Evolutionary conservation across 2,329 filamentous ascomycete species (phyloP).

Genomic region (Waltergamsia citrina): DNA sequence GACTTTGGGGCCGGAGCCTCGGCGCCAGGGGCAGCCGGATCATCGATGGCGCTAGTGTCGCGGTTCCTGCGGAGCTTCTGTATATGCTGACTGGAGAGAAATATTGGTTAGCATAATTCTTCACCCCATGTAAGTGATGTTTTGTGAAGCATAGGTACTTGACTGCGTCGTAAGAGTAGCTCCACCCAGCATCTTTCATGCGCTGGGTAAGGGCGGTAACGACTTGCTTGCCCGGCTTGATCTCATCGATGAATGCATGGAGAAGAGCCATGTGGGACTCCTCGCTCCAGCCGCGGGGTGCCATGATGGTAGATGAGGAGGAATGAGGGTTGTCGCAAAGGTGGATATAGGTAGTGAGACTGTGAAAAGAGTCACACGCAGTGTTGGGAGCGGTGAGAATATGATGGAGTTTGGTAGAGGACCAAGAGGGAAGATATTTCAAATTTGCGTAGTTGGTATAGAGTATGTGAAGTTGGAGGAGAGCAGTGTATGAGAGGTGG

Average conservation of each 20-base stretch:
- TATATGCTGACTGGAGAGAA: conserved; percentile 34
- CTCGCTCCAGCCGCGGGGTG: conserved; percentile 18
- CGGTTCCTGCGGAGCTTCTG: conserved; percentile 30
- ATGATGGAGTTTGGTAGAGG: too few species aligned
- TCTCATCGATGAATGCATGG: conserved; percentile 21
- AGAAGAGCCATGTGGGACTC: conserved; percentile 28
- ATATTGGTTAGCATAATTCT: too few species aligned
- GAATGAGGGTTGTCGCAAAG: too few species aligned
- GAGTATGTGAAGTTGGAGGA: too few species aligned
- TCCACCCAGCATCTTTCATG: conserved; percentile 24
- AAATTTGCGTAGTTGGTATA: too few species aligned
- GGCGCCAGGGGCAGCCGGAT: conserved; percentile 6
- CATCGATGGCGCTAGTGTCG: conserved; percentile 15
- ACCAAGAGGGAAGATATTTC: too few species aligned
- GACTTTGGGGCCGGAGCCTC: conserved; percentile 5
- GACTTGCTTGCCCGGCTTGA: conserved; percentile 21
- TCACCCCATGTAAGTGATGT: too few species aligned
- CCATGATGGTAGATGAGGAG: conserved; percentile 7
- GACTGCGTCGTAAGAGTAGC: conserved; percentile 27
- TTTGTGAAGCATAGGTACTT: conserved; percentile 19
- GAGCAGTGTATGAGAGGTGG: conserved; percentile 2
- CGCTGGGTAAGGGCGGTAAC: conserved; percentile 19
- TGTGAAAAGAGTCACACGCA: too few species aligned
- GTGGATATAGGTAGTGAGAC: too few species aligned
- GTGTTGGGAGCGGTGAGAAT: too few species aligned